These are phyloP conservation scores for Colletotrichum sp. DNA, from an alignment of 2,329 filamentous ascomycete genomes.

Conservation along the genomic window DNA sequence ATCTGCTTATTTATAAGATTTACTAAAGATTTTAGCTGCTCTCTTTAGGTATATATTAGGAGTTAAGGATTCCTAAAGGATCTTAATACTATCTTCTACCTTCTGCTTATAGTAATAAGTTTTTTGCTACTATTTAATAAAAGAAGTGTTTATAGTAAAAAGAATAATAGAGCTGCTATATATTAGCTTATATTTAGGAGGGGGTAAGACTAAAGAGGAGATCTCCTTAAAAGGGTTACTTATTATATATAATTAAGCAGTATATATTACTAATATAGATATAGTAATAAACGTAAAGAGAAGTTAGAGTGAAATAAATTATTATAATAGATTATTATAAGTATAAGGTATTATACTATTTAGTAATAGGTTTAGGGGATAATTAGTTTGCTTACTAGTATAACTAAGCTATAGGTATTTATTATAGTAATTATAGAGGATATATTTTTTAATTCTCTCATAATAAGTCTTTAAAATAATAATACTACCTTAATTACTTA, in stretches of 20 bases:
- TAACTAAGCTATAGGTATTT: neutral
- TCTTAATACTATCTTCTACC: too few species aligned
- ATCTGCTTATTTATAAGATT: neutral
- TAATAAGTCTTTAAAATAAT: neutral
- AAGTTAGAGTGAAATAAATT: neutral
- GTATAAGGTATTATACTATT: neutral
- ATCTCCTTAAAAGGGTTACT: neutral
- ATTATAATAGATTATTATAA: neutral
- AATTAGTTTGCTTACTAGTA: neutral
- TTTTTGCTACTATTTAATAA: neutral
- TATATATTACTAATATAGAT: neutral
- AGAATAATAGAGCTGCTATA: neutral
- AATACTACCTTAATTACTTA: neutral
- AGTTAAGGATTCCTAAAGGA: too few species aligned
- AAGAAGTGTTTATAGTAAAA: neutral
- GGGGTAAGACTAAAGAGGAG: neutral
- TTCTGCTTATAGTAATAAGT: too few species aligned
- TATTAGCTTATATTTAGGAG: neutral
- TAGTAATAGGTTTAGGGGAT: neutral
- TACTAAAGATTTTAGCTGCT: too few species aligned
- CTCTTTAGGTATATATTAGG: too few species aligned
- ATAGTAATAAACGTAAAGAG: neutral
- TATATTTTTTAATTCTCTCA: neutral
- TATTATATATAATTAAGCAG: neutral
- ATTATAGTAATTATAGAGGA: neutral